A percentile compares a stretch with the other conserved stretches of the same genome.
phyloP scores from a whole-genome alignment of 2,329 filamentous ascomycete species.

The Xylaria sp. region DNA sequence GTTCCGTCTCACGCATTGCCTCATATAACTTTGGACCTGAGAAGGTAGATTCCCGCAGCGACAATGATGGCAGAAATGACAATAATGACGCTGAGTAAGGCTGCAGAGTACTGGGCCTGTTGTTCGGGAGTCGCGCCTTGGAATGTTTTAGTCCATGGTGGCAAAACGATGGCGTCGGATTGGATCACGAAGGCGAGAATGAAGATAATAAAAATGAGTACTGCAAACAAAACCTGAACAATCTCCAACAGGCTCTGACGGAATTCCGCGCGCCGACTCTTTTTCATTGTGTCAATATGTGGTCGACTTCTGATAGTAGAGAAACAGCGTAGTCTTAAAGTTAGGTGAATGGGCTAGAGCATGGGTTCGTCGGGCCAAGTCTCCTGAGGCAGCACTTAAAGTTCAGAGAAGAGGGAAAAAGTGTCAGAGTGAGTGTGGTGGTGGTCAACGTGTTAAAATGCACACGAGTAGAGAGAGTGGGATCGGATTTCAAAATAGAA shows the following conservation, averaged over 20 bases:
- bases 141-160: constrained; percentile 38
- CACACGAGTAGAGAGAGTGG: constrained; percentile 16
- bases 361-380: background rate
- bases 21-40: constrained; percentile 19
- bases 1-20: background rate
- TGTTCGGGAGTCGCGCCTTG: constrained; percentile 33
- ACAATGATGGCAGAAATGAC: constrained; percentile 34
- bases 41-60: constrained; percentile 28
- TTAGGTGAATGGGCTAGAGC: background rate
- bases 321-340: background rate
- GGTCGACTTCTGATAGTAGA: background rate
- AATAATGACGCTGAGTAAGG: constrained; percentile 31
- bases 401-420: constrained; percentile 11
- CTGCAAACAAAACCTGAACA: constrained; percentile 34
- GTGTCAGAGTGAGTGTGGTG: constrained; percentile 1
- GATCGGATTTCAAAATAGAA: constrained; percentile 34
- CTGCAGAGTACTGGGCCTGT: constrained; percentile 29
- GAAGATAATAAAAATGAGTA: constrained; percentile 37
- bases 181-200: constrained; percentile 39
- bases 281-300: constrained; percentile 28
- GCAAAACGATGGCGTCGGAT: constrained; percentile 28
- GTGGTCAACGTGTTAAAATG: constrained; percentile 22
- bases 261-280: constrained; percentile 36
- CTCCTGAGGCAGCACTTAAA: constrained; percentile 1
- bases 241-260: constrained; percentile 30